Conservation (phyloP, 148 eudicot species). For the Beta vulgaris region DNA sequence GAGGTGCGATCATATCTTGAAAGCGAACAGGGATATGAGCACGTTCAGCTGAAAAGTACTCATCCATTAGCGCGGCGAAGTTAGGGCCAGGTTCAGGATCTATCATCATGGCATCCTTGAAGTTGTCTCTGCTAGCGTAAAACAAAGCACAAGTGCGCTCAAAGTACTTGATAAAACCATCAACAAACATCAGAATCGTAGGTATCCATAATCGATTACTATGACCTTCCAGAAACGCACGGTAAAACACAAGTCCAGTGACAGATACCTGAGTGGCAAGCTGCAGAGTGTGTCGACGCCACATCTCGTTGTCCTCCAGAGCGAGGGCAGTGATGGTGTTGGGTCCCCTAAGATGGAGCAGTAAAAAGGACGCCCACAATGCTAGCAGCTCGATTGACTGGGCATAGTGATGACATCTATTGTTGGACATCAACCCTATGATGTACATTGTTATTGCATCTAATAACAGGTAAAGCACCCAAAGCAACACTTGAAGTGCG, state of each 20-base stretch:
- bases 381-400: background rate
- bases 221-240: background rate
- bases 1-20: too few species aligned
- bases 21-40: conserved; percentile 11
- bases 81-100: conserved; percentile 8
- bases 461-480: conserved; percentile 14
- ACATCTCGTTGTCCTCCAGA: conserved; percentile 16
- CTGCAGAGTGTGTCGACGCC: conserved; percentile 23
- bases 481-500: background rate
- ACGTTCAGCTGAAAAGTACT: background rate
- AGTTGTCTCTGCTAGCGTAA: background rate
- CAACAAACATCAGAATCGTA: conserved; percentile 12
- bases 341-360: conserved; percentile 16
- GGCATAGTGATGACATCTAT: background rate
- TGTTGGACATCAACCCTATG: conserved; percentile 5
- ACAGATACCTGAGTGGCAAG: background rate
- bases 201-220: background rate
- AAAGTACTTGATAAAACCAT: conserved; percentile 6
- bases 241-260: too few species aligned
- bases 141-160: conserved; percentile 12
- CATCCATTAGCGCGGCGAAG: conserved; percentile 6
- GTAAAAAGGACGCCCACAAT: conserved; percentile 11
- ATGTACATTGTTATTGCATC: conserved; percentile 10
- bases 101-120: background rate
- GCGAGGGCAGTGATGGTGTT: conserved; percentile 24